Evolutionary conservation across 2,329 filamentous ascomycete genomes (phyloP), one percentile per base, ranked within the genome.

Genomic region (Nemania sp.): DNA sequence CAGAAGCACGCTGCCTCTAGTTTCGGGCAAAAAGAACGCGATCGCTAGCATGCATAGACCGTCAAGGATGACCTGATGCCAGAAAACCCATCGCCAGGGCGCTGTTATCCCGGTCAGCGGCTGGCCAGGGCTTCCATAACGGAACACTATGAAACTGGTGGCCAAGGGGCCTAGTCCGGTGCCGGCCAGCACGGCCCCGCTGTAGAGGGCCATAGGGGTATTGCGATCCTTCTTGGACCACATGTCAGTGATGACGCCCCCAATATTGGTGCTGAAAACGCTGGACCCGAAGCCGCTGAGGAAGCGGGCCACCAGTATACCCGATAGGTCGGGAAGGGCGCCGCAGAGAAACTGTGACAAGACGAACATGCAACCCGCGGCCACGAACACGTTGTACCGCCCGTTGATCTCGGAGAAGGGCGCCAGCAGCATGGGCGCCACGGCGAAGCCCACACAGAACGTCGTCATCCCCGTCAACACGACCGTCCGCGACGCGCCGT

Each of bases 71-170:
- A 58, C 3, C 34, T 51, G 13, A 52, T 52, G 5, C 20, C 49
- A 46, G 37, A 52, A 58, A n/a, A 58, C 43, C 55, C 55, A 58
- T 6, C 48, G 17, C 55, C 55, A 58, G 7, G 25, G 25, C 25
- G 25, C 25, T 29, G 25, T 29, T 29, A 29, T 29, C 25, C 25
- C 25, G 4, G 25, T 29, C 25, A 29, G 7, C 25, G 3, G 3
- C n/a, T 35, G 34, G 18, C 46, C 35, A 15, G 50, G 25, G 29
- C 40, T n/a, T 3, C 25, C 25, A 3, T 7, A 29, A 10, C 13
- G 34, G 9, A 11, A 12, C 2, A 47, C 42, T 25, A 58, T 52
- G n/a, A 58, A 32, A 2, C 37, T 25, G 35, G 37, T 52, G 10
- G 52, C 29, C n/a, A 58, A 39, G 4, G 55, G 55, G 3, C 55